Conservation (phyloP, 768 basidiomycete genomes). For the Leucocoprinus birnbaumii region DNA sequence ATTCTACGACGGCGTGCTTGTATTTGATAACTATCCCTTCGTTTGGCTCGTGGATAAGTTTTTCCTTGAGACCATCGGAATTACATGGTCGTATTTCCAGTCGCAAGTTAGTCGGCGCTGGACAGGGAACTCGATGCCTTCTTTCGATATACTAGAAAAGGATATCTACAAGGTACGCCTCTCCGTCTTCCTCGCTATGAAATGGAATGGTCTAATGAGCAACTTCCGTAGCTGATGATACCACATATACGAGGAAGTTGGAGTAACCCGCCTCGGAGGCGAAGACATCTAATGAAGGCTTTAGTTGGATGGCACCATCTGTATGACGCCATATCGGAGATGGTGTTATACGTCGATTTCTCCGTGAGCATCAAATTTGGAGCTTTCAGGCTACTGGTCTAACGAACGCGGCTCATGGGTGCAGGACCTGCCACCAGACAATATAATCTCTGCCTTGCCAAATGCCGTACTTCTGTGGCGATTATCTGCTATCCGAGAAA, state of each 20-base stretch:
- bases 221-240: slow-evolving; percentile 46
- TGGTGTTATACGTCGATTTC: slow-evolving; percentile 26
- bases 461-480: slow-evolving; percentile 55
- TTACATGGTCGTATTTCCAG: slow-evolving; percentile 41
- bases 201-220: slow-evolving; percentile 1
- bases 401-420: background rate
- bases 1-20: slow-evolving; percentile 53
- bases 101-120: slow-evolving; percentile 31
- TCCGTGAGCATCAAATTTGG: too few relatives aligned
- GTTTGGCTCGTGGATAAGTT: slow-evolving; percentile 61
- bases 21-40: slow-evolving; percentile 48
- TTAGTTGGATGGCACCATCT: slow-evolving; percentile 65
- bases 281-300: slow-evolving; percentile 62
- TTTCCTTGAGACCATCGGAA: slow-evolving; percentile 59
- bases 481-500: slow-evolving; percentile 57
- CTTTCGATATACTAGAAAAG: slow-evolving; percentile 39
- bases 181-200: slow-evolving; percentile 8
- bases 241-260: slow-evolving; percentile 60
- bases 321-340: slow-evolving; percentile 43
- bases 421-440: slow-evolving; percentile 28
- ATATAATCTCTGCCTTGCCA: slow-evolving; percentile 41
- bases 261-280: slow-evolving; percentile 65
- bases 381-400: background rate
- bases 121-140: slow-evolving; percentile 29
- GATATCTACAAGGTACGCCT: slow-evolving; percentile 37